Percentiles rank a stretch among this genome's conserved stretches.
Evolutionary conservation across 495 filamentous ascomycete species (phyloP).

Genomic region (Neurospora sp.): DNA sequence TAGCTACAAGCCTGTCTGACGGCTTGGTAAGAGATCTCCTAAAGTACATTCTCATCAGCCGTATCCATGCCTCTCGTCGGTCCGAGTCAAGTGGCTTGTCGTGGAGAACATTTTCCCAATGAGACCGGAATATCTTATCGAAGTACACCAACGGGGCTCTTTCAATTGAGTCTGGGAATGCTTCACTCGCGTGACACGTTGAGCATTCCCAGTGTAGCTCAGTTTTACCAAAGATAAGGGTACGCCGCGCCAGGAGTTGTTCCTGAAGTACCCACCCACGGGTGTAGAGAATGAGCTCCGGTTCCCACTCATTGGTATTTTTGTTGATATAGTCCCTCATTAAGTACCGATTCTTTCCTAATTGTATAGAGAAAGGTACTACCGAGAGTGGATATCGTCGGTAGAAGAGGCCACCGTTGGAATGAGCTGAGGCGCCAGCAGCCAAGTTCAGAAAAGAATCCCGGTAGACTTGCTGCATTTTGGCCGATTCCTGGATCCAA

Average conservation of each 20-base stretch:
- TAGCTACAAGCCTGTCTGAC: not conserved
- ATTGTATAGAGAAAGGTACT: not conserved
- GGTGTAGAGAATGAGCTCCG: slow-evolving; percentile 2
- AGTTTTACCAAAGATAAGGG: slow-evolving; percentile 9
- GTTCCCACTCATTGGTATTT: too few relatives aligned
- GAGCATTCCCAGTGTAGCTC: slow-evolving; percentile 23
- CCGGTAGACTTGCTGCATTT: slow-evolving; percentile 12
- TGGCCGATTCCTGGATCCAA: slow-evolving; percentile 7
- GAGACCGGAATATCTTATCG: not conserved
- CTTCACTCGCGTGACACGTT: not conserved
- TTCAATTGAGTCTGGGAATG: not conserved
- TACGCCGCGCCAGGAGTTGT: slow-evolving; percentile 15
- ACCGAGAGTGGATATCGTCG: not conserved
- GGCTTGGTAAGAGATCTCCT: not conserved
- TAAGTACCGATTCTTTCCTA: too few relatives aligned
- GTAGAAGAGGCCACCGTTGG: not conserved
- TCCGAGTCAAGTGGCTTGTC: not conserved
- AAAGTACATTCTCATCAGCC: not conserved
- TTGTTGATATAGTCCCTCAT: too few relatives aligned
- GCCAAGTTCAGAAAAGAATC: slow-evolving; percentile 10
- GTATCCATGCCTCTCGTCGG: not conserved
- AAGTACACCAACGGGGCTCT: not conserved
- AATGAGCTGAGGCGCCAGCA: not conserved
- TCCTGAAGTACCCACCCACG: slow-evolving; percentile 25
- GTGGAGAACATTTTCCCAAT: not conserved